Base-by-base conservation (phyloP, 2,329 filamentous ascomycete species). In the Aureobasidium mangrovei region DNA sequence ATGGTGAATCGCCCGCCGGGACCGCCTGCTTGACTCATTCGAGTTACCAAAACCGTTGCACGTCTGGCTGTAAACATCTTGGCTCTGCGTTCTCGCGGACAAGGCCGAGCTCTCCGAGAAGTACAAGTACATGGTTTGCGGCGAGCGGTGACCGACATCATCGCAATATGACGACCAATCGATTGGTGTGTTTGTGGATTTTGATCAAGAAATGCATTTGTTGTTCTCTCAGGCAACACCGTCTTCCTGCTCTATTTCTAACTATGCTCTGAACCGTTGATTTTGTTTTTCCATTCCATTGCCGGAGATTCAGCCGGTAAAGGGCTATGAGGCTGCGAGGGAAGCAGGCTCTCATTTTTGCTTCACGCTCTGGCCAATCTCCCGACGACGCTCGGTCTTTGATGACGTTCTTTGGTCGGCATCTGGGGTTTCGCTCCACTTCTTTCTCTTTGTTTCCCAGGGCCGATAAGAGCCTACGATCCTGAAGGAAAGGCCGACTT, bases 1-100 rank as follows among this genome's bases (percentile, higher is more conserved):
- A 51, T 18, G 18, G 18, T 18, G 18, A 18, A 18, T 41, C 38
- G 47, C 47, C 47, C 38, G 38, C 47, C 47, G 47, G 47, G 29
- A 42, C 29, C 47, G 47, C 47, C 35, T 41, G 47, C 46, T 29
- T 51, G 47, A 51, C 47, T 51, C 47, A 51, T 38, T 51, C 42
- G 29, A 7, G 32, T 35, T 35, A 10, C 32, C 32, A 35, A 10
- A 10, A 12, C 38, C 38, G 38, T 42, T 27, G 47, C 38, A 51
- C 38, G 29, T 51, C 47, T 51, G 33, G 28, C 38, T 33, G 18
- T 18, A 38, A 51, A 35, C 47, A 7, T 42, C 28, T 41, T 49
- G 36, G 36, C 46, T 18, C 18, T 18, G 18, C 46, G 31, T 24
- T 28, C 28, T 51, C 18, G 18, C 18, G 18, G 18, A 18, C 18